These are phyloP conservation scores for Metarhizium guizhouense DNA, from an alignment of 2,329 filamentous ascomycete species.

Conservation along the genomic window DNA sequence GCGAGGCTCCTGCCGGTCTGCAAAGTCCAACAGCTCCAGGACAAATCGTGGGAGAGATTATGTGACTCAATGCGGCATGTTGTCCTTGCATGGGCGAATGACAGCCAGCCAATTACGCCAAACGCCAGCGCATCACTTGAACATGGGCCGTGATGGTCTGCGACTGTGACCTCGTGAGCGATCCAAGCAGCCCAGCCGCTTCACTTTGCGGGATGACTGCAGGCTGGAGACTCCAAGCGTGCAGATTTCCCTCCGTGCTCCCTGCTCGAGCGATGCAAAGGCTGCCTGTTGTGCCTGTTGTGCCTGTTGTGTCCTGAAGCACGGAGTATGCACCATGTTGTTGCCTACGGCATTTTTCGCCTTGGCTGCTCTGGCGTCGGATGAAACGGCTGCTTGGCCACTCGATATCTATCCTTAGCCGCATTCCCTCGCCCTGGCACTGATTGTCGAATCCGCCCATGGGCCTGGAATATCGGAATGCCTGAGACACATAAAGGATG, in stretches of 20 bases:
- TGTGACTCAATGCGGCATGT: neutral
- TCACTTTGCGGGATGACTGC: neutral
- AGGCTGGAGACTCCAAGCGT: neutral
- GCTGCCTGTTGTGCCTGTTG: too few relatives aligned
- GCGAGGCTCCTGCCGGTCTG: too few relatives aligned
- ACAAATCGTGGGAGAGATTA: too few relatives aligned
- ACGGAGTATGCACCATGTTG: too few relatives aligned
- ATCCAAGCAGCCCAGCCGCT: neutral
- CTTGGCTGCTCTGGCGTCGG: neutral
- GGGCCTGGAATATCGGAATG: neutral
- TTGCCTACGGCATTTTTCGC: too few relatives aligned
- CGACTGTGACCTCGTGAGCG: neutral
- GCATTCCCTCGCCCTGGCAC: too few relatives aligned
- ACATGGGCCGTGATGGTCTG: neutral
- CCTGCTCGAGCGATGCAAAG: too few relatives aligned
- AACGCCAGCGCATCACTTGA: conserved; percentile 1
- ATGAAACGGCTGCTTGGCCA: neutral
- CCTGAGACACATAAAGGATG: neutral
- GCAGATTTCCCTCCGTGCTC: too few relatives aligned
- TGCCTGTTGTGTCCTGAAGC: too few relatives aligned
- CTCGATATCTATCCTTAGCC: too few relatives aligned
- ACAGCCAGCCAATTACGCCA: neutral
- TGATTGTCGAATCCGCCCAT: too few relatives aligned
- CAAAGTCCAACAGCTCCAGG: too few relatives aligned
- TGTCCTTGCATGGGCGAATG: neutral